Evolutionary conservation across 768 basidiomycete species (phyloP).

Genomic region (Calocera viscosa): DNA sequence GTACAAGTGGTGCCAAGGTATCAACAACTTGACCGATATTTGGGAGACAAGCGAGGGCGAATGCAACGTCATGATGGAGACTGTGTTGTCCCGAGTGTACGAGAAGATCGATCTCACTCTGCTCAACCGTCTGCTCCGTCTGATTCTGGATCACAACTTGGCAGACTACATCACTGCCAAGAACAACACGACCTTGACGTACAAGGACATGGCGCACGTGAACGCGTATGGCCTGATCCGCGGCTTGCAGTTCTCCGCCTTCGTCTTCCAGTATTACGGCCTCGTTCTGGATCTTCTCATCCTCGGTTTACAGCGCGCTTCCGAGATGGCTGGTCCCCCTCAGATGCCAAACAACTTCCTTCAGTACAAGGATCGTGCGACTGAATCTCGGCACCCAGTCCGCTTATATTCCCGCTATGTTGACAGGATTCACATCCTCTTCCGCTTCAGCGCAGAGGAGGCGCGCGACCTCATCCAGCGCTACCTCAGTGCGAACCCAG

Average conservation of each 20-base stretch:
- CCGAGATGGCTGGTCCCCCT: slow-evolving; percentile 97
- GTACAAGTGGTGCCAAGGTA: slow-evolving; percentile 99
- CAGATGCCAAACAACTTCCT: slow-evolving; percentile 97
- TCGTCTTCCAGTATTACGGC: slow-evolving; percentile 99
- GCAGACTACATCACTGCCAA: slow-evolving; percentile 99
- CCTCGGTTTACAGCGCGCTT: slow-evolving; percentile 92
- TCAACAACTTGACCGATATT: slow-evolving; percentile 95
- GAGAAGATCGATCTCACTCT: slow-evolving; percentile 97
- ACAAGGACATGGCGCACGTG: slow-evolving; percentile 97
- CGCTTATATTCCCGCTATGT: slow-evolving; percentile 95
- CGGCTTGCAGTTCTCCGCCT: slow-evolving; percentile 94
- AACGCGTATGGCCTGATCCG: slow-evolving; percentile 96
- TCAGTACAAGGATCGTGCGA: slow-evolving; percentile 88
- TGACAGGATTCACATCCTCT: slow-evolving; percentile 86
- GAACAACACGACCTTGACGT: slow-evolving; percentile 91
- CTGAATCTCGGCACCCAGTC: slow-evolving; percentile 96
- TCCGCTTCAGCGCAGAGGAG: slow-evolving; percentile 96
- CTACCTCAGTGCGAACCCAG: slow-evolving; percentile 92
- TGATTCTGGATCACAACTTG: slow-evolving; percentile 96
- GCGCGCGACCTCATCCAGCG: slow-evolving; percentile 95
- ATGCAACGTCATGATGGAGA: slow-evolving; percentile 98
- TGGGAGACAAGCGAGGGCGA: slow-evolving; percentile 99
- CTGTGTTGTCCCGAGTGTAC: slow-evolving; percentile 91
- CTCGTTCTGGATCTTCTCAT: slow-evolving; percentile 90
- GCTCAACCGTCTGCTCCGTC: slow-evolving; percentile 85